Evolutionary conservation across 805 yeast species (phyloP).

Genomic region (Candida sphagnicola): DNA sequence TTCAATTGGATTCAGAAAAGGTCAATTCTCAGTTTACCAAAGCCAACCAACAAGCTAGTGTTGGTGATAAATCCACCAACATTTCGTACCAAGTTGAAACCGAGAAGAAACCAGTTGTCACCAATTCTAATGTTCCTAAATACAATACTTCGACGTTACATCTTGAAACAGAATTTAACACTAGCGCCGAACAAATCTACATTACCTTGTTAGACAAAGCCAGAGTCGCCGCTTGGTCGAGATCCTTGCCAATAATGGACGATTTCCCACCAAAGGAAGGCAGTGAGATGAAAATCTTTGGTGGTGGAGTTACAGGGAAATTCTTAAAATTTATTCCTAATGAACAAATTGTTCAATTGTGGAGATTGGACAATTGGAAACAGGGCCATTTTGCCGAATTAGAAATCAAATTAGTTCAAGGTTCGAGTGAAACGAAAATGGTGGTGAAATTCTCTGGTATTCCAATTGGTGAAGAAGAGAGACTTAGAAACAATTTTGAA

Average conservation of each 20-base stretch:
- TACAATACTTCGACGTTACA: conserved; percentile 80
- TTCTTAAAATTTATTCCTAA: conserved; percentile 56
- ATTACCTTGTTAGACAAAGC: conserved; percentile 71
- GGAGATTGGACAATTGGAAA: conserved; percentile 92
- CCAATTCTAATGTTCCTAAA: conserved; percentile 40
- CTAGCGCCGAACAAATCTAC: conserved; percentile 83
- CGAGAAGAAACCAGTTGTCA: conserved; percentile 4
- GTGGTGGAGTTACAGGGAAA: conserved; percentile 81
- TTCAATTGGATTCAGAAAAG: conserved; percentile 62
- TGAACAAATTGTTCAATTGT: conserved; percentile 61
- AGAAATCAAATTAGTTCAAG: conserved; percentile 65
- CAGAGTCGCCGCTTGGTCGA: conserved; percentile 87
- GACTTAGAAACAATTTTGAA: conserved; percentile 79
- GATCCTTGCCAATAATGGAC: conserved; percentile 61
- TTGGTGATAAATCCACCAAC: not conserved
- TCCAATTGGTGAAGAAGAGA: conserved; percentile 93
- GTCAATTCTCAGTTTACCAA: conserved; percentile 38
- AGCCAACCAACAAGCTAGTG: conserved; percentile 48
- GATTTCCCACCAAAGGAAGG: conserved; percentile 49
- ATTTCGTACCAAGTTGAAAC: conserved; percentile 5
- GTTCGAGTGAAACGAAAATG: conserved; percentile 79
- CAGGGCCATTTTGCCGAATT: conserved; percentile 74
- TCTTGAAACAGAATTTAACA: conserved; percentile 76
- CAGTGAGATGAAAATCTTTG: conserved; percentile 67
- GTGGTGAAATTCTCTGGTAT: conserved; percentile 80